These are phyloP conservation scores for Yueomyces sinensis DNA, from an alignment of 805 yeast species.

Conservation along the genomic window DNA sequence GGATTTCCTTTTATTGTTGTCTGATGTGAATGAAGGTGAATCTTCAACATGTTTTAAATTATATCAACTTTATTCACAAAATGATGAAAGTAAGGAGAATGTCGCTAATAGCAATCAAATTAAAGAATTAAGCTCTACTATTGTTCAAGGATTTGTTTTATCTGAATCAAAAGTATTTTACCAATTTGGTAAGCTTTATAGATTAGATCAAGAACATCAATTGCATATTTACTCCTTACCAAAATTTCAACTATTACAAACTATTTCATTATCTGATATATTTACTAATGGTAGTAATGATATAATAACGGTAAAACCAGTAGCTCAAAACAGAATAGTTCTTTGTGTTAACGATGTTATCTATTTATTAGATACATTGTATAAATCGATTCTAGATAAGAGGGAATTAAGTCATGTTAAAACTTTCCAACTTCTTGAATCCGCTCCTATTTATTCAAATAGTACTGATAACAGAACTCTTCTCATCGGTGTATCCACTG, in stretches of 20 bases:
- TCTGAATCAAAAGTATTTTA: conserved; percentile 13
- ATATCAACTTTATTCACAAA: conserved; percentile 8
- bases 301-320: conserved; percentile 14
- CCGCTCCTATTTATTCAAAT: conserved; percentile 10
- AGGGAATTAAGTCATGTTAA: conserved; percentile 17
- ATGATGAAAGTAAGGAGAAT: conserved; percentile 2
- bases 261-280: conserved; percentile 16
- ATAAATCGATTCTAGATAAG: conserved; percentile 14
- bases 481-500: conserved; percentile 21
- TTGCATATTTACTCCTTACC: conserved; percentile 14
- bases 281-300: conserved; percentile 2
- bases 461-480: conserved; percentile 12
- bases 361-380: conserved; percentile 18
- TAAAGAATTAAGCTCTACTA: conserved; percentile 16
- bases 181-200: conserved; percentile 18
- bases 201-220: conserved; percentile 8
- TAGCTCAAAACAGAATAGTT: conserved; percentile 19
- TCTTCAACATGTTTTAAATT: conserved; percentile 11
- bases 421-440: conserved; percentile 15
- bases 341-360: conserved; percentile 17
- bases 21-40: conserved; percentile 11
- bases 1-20: conserved; percentile 10
- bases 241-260: conserved; percentile 13
- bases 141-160: conserved; percentile 11
- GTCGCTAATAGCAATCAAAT: conserved; percentile 5